A percentile compares a stretch with the other conserved stretches of the same genome.
Conservation (phyloP, 1,284 basidiomycete genomes). For the Leccinum griseonigrum region DNA sequence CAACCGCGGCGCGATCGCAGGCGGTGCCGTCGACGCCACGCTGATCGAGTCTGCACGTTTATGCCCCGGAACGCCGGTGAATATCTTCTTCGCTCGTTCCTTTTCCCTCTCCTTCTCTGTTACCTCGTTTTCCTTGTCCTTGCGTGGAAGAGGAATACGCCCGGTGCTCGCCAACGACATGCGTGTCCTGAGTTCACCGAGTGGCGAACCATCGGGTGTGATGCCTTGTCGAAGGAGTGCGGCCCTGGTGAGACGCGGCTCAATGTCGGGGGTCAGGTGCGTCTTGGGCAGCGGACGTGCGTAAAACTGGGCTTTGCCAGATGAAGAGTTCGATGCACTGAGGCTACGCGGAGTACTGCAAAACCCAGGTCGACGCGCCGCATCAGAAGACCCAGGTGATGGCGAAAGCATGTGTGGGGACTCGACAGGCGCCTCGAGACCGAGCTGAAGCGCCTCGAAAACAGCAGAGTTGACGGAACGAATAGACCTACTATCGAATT, state of each 20-base stretch:
- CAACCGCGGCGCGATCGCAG: constrained; percentile 68
- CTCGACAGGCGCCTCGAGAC: constrained; percentile 39
- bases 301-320: constrained; percentile 55
- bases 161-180: constrained; percentile 35
- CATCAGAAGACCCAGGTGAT: constrained; percentile 36
- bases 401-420: constrained; percentile 44
- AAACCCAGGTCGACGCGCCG: constrained; percentile 19
- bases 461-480: constrained; percentile 47
- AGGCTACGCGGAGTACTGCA: constrained; percentile 20
- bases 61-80: constrained; percentile 75
- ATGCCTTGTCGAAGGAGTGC: constrained; percentile 71
- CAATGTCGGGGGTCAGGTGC: constrained; percentile 59
- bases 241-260: constrained; percentile 74
- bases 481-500: constrained; percentile 40
- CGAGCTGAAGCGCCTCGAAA: constrained; percentile 43
- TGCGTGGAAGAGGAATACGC: constrained; percentile 26
- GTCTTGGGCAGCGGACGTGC: constrained; percentile 72
- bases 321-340: constrained; percentile 25
- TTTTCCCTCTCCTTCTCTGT: constrained; percentile 49
- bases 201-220: constrained; percentile 33
- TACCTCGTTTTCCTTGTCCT: constrained; percentile 25
- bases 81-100: constrained; percentile 59
- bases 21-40: constrained; percentile 74
- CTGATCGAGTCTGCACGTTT: constrained; percentile 62
- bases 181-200: constrained; percentile 20